Base-by-base conservation (phyloP, 2,329 filamentous ascomycete genomes). In the Lachnum nothofagi region DNA sequence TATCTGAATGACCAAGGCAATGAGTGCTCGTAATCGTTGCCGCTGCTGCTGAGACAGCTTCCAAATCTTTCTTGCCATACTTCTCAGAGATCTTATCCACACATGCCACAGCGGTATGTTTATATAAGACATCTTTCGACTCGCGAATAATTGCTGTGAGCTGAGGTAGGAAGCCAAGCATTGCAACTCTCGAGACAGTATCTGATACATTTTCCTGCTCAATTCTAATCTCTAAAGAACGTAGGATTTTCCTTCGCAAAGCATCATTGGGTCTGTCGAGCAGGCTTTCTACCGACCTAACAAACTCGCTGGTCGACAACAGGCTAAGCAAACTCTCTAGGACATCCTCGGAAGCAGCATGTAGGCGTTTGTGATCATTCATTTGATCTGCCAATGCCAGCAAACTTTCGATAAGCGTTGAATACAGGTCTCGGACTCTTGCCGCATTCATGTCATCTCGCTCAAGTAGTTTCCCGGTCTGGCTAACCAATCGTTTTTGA, bases 51-150 rank as follows among this genome's bases (percentile, higher is more conserved):
- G 86, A 76, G 38, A 95, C 86, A 38, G 82, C 83, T 57, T 86
- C 81, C 1, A 86, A 76, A 62, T 95, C 88, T 66, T 91, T 94
- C 73, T 93, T 94, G 58, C 93, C 94, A 65, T 95, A 97, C 66
- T 91, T 91, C 69, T 96, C 91, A 2, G 88, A 81, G 54, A 98
- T 94, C 67, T 88, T 88, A 69, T 96, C 91, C 38, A 97, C 85
- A 60, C 91, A 97, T 29, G 83, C 83, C 53, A 98, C 83, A 1
- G 91, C 88, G 9, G 88, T 89, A 60, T 90, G 85, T 69, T 91
- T 90, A 66, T 93, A 85, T 23, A 82, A 76, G 45, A 85, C 78
- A 57, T 93, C 83, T 25, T 78, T 72, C 5, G 86, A 85, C 42
- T 85, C 79, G 47, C 84, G 75, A 51, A 98, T 80, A 39, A 94